Evolutionary conservation across 306 rosid species (phyloP), one percentile per base, ranked within the genome.

Genomic region (Gastrolobium bilobum): DNA sequence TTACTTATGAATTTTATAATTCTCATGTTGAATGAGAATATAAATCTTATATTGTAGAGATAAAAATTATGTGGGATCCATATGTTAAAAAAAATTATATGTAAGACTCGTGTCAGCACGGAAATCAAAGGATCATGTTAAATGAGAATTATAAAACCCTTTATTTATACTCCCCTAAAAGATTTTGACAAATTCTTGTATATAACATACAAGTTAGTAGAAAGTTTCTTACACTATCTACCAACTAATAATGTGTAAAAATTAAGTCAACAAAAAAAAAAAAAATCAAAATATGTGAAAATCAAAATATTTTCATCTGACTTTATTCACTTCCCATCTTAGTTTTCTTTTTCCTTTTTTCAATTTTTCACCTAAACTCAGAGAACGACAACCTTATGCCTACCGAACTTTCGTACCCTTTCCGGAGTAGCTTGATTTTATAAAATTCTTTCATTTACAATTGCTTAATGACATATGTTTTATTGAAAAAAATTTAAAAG

Each of bases 321-420:
- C 11, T 14, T 30, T 38, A 39, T 39, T 64, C 81, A 52, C 11
- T 52, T 77, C 13, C 53, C 20, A 47, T 46, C 43, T 58, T 58
- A 57, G 61, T 68, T 76, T 38, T 26, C 65, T 14, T 33, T 39
- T 39, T 37, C 13, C 13, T 48, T 11, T 11, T 56, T 77, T 52
- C 14, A 57, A 46, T 4, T 52, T 80, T 63, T 73, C 63, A 64
- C 84, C 79, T 5, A 20, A 20, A 53, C 79, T 73, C 37, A 20
- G 11, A 53, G 67, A 40, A 53, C 31, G 15, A 76, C 34, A 4
- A 29, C 74, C 38, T 37, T 38, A n/a, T 33, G 13, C 46, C 39
- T 51, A 77, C 46, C 71, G 4, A 63, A 52, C 35, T 53, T 72
- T 38, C 68, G 53, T 51, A 79, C 34, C 68, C 67, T 43, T 47